phyloP scores from a whole-genome alignment of 179 eudicot species.

The Corrigiola litoralis region DNA sequence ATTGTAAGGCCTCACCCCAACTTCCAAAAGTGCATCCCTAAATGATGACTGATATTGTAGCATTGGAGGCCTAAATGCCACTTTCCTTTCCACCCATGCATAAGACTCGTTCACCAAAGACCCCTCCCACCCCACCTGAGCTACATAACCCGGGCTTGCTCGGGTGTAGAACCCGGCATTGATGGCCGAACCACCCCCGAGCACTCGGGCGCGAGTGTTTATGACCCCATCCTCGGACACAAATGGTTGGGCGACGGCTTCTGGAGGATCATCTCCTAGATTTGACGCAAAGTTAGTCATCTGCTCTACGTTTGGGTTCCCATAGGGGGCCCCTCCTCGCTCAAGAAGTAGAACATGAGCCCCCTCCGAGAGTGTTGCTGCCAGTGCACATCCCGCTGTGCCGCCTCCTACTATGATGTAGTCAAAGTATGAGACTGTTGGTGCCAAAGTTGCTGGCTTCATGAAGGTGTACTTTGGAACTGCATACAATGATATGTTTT shows the following conservation, averaged over 20 bases:
- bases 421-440: conserved; percentile 19
- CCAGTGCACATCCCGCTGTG: conserved; percentile 23
- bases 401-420: conserved; percentile 29
- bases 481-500: background rate
- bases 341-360: conserved; percentile 29
- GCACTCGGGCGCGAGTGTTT: conserved; percentile 21
- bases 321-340: conserved; percentile 33
- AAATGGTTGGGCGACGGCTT: conserved; percentile 23
- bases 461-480: conserved; percentile 25
- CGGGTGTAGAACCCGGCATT: conserved; percentile 35
- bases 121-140: conserved; percentile 20
- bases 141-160: conserved; percentile 19
- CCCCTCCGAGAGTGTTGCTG: conserved; percentile 29
- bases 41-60: conserved; percentile 23
- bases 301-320: conserved; percentile 15
- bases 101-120: conserved; percentile 28
- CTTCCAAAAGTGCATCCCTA: conserved; percentile 53
- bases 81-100: conserved; percentile 31
- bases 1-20: conserved; percentile 57
- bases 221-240: conserved; percentile 34
- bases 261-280: conserved; percentile 6
- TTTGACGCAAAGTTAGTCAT: conserved; percentile 20
- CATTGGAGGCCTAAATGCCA: conserved; percentile 29
- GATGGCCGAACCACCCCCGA: conserved; percentile 32
- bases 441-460: conserved; percentile 22